phyloP scores from a whole-genome alignment of 495 filamentous ascomycete species.

The Hypoxylon fragiforme region DNA sequence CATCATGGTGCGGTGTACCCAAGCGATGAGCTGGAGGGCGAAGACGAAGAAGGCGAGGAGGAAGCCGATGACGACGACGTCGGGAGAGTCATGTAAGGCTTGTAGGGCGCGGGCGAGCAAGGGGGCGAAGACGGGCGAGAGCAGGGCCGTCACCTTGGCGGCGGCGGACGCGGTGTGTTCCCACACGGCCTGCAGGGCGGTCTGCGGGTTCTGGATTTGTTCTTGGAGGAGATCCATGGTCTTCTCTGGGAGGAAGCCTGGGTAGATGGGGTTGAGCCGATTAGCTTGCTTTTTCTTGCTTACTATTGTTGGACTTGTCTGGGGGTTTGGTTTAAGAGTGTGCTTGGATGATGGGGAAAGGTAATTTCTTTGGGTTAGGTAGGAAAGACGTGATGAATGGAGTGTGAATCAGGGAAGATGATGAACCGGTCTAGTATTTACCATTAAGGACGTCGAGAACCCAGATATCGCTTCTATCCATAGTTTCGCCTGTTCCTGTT shows the following conservation, averaged over 20 bases:
- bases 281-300: too few relatives aligned
- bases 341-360: background rate
- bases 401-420: background rate
- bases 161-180: constrained; percentile 31
- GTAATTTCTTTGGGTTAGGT: background rate
- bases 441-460: constrained; percentile 34
- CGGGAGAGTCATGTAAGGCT: constrained; percentile 50
- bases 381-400: background rate
- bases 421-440: too few relatives aligned
- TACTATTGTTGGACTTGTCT: too few relatives aligned
- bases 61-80: constrained; percentile 63
- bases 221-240: constrained; percentile 40
- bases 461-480: constrained; percentile 31
- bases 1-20: constrained; percentile 66
- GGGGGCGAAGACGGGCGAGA: constrained; percentile 47
- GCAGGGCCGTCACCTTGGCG: constrained; percentile 38
- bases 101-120: constrained; percentile 48
- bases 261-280: background rate
- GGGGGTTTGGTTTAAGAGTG: background rate
- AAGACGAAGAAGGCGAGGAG: constrained; percentile 58
- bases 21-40: constrained; percentile 67
- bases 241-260: constrained; percentile 48
- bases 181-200: constrained; percentile 40
- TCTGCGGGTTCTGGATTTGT: constrained; percentile 43
- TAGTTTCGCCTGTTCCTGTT: constrained; percentile 7